These are phyloP conservation scores for Xylaria acuta DNA, from an alignment of 495 filamentous ascomycete species.

Conservation along the genomic window DNA sequence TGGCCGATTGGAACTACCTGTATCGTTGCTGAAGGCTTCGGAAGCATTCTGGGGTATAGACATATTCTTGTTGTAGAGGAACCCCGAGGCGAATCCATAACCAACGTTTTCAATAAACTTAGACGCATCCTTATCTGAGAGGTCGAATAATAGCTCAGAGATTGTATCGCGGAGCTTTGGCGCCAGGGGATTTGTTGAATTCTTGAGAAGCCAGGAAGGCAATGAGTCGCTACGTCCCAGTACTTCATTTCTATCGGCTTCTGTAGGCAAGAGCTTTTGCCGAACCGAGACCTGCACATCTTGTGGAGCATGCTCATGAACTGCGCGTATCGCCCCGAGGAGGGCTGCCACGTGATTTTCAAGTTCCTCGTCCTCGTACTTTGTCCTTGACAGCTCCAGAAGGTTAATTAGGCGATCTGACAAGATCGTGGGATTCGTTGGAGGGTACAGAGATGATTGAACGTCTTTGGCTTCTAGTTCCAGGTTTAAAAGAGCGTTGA, in stretches of 20 bases:
- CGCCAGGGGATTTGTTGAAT: conserved; percentile 74
- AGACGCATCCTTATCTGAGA: conserved; percentile 76
- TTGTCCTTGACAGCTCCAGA: conserved; percentile 67
- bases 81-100: conserved; percentile 91
- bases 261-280: conserved; percentile 74
- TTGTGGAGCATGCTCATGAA: conserved; percentile 76
- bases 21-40: conserved; percentile 57
- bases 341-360: conserved; percentile 74
- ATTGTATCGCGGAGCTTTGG: conserved; percentile 77
- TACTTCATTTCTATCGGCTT: conserved; percentile 74
- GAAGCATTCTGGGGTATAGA: conserved; percentile 70
- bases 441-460: conserved; percentile 67
- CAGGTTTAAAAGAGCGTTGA: conserved; percentile 83
- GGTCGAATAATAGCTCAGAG: conserved; percentile 81
- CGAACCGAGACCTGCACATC: conserved; percentile 68
- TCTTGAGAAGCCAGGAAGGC: conserved; percentile 75
- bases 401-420: conserved; percentile 75
- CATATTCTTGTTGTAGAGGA: conserved; percentile 81
- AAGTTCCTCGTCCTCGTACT: conserved; percentile 68
- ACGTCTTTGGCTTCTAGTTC: conserved; percentile 59
- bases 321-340: conserved; percentile 69
- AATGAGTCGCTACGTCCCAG: conserved; percentile 79
- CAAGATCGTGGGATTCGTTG: conserved; percentile 63
- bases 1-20: conserved; percentile 36
- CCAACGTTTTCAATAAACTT: conserved; percentile 82